Percentiles rank a stretch among this genome's conserved stretches.
These are phyloP conservation scores for Nitzschia sp. DNA, from an alignment of 108 stramenopile species.

Conservation along the genomic window DNA sequence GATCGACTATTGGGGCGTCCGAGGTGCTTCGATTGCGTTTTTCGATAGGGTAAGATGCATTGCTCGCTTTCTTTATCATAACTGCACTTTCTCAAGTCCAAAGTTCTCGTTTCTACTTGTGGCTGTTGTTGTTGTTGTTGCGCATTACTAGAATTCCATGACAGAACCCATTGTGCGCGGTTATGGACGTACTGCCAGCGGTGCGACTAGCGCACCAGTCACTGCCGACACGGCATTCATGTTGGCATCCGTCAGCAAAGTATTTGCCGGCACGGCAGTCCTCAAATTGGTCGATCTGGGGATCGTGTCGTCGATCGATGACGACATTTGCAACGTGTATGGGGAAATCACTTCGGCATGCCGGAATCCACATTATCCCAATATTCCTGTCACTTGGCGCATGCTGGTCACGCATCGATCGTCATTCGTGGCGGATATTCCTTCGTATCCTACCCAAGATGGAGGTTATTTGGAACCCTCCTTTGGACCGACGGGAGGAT, in stretches of 20 bases:
- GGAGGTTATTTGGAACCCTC: neutral
- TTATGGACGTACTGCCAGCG: slow-evolving; percentile 19
- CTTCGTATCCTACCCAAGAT: neutral
- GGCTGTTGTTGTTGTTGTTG: neutral
- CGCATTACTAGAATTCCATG: slow-evolving; percentile 5
- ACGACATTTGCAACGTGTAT: slow-evolving; percentile 34
- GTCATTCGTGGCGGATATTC: slow-evolving; percentile 14
- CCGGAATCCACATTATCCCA: slow-evolving; percentile 24
- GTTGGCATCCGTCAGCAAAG: slow-evolving; percentile 35
- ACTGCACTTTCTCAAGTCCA: neutral
- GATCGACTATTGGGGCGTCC: neutral
- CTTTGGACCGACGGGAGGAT: slow-evolving; percentile 19
- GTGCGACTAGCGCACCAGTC: neutral
- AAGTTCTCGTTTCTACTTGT: neutral
- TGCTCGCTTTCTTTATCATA: neutral
- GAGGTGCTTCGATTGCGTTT: slow-evolving; percentile 12
- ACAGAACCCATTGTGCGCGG: slow-evolving; percentile 20
- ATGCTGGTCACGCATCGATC: slow-evolving; percentile 39
- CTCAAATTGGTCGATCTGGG: slow-evolving; percentile 14
- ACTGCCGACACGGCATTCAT: slow-evolving; percentile 39
- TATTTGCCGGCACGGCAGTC: slow-evolving; percentile 27
- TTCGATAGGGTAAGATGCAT: slow-evolving; percentile 1
- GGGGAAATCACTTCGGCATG: neutral
- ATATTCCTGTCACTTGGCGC: slow-evolving; percentile 21
- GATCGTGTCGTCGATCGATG: slow-evolving; percentile 19